A percentile compares a stretch with the other conserved stretches of the same genome.
Evolutionary conservation across 306 rosid genomes (phyloP).

Genomic region (Benincasa hispida): DNA sequence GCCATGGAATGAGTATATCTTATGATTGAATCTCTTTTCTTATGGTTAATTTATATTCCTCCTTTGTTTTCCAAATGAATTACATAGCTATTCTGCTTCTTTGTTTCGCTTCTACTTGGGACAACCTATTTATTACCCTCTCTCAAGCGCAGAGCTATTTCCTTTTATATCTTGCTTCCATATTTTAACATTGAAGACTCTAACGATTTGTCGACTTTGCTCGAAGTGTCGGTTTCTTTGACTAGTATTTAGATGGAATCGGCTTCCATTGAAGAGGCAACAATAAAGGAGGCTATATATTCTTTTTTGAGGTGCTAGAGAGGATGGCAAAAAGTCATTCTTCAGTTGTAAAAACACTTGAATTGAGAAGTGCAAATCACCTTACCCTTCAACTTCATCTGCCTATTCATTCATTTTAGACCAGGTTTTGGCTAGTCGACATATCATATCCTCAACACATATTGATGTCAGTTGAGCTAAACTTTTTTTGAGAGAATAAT

Average conservation of each 20-base stretch:
- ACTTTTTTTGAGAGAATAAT: not conserved
- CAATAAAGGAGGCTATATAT: not conserved
- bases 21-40: not conserved
- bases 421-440: not conserved
- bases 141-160: not conserved
- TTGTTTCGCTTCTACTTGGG: not conserved
- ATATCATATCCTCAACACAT: too few relatives aligned
- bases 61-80: not conserved
- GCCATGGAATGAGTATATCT: slow-evolving; percentile 12
- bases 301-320: not conserved
- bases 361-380: not conserved
- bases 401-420: not conserved
- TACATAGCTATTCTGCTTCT: not conserved
- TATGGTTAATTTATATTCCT: not conserved
- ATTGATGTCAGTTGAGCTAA: too few relatives aligned
- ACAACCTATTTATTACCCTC: not conserved
- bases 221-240: not conserved
- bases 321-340: not conserved
- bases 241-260: not conserved
- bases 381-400: not conserved
- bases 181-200: not conserved
- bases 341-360: not conserved
- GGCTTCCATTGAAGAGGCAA: not conserved
- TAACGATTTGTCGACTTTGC: not conserved
- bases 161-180: not conserved